phyloP scores from a whole-genome alignment of 2,329 filamentous ascomycete genomes.

The Cercospora zeae-maydis region DNA sequence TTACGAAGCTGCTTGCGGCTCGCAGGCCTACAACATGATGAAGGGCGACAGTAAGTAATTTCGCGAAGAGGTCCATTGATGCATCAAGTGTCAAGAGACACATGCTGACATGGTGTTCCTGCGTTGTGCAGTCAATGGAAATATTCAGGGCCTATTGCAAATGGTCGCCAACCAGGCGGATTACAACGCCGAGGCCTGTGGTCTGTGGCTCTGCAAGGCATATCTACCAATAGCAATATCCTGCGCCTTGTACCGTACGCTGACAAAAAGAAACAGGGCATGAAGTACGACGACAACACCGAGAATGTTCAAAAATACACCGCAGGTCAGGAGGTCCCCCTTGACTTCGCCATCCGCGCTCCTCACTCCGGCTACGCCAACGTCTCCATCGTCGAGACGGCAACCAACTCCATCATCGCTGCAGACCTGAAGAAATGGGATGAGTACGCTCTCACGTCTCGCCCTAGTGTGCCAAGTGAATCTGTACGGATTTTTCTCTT shows the following conservation, averaged over 20 bases:
- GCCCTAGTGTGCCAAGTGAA: conserved; percentile 44
- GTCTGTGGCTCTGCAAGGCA: conserved; percentile 40
- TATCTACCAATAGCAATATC: conserved; percentile 33
- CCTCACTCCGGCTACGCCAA: conserved; percentile 57
- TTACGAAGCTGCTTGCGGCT: conserved; percentile 52
- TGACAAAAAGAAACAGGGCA: conserved; percentile 44
- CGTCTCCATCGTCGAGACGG: conserved; percentile 56
- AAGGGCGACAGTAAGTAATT: conserved; percentile 41
- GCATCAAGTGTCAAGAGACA: background rate
- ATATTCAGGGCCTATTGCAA: conserved; percentile 55
- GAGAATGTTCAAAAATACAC: conserved; percentile 52
- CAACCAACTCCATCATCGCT: conserved; percentile 52
- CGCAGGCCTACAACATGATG: conserved; percentile 54
- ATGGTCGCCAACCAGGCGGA: conserved; percentile 37
- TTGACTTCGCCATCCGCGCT: conserved; percentile 49
- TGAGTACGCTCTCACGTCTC: conserved; percentile 51
- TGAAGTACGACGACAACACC: conserved; percentile 55
- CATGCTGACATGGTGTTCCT: background rate
- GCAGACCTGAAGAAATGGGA: conserved; percentile 53
- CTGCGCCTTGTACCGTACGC: background rate
- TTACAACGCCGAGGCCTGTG: conserved; percentile 26
- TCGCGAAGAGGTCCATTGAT: background rate
- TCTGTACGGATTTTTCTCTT: background rate
- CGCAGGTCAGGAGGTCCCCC: conserved; percentile 47
- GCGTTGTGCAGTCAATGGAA: conserved; percentile 44